Conservation (phyloP, 2,329 filamentous ascomycete genomes). For the Penicillium psychrosexuale region DNA sequence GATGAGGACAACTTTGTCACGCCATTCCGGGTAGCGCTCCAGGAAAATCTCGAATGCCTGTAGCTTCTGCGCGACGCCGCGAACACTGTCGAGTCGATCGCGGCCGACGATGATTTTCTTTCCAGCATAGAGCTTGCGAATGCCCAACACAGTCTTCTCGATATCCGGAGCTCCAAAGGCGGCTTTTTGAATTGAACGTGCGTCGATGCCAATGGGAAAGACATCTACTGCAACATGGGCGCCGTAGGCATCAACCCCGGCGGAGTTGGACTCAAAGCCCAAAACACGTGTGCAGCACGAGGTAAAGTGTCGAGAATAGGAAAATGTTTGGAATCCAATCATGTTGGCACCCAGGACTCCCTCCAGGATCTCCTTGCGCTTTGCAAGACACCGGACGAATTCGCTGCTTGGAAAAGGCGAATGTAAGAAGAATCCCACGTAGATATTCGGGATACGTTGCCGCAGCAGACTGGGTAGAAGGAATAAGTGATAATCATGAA, state of each 20-base stretch:
- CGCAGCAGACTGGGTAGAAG: slow-evolving; percentile 84
- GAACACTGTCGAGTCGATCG: slow-evolving; percentile 87
- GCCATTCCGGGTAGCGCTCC: slow-evolving; percentile 86
- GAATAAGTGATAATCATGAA: slow-evolving; percentile 93
- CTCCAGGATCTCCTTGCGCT: slow-evolving; percentile 84
- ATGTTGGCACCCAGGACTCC: slow-evolving; percentile 89
- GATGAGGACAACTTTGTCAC: slow-evolving; percentile 85
- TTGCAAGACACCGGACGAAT: slow-evolving; percentile 82
- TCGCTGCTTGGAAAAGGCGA: slow-evolving; percentile 95
- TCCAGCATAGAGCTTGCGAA: slow-evolving; percentile 75
- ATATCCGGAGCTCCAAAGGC: slow-evolving; percentile 71
- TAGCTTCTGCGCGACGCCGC: slow-evolving; percentile 92
- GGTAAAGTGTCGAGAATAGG: slow-evolving; percentile 90
- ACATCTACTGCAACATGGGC: slow-evolving; percentile 86
- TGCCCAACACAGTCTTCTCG: slow-evolving; percentile 66
- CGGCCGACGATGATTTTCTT: slow-evolving; percentile 95
- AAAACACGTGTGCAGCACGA: slow-evolving; percentile 90
- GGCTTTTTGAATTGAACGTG: slow-evolving; percentile 68
- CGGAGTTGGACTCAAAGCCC: slow-evolving; percentile 81
- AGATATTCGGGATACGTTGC: slow-evolving; percentile 80
- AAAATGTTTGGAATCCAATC: slow-evolving; percentile 92
- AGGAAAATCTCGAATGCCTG: slow-evolving; percentile 92
- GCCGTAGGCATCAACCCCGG: slow-evolving; percentile 84
- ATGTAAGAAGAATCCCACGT: slow-evolving; percentile 92
- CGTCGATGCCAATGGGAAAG: slow-evolving; percentile 92